Conservation (phyloP, 306 rosid genomes). For the Astragalus glycyphyllos region DNA sequence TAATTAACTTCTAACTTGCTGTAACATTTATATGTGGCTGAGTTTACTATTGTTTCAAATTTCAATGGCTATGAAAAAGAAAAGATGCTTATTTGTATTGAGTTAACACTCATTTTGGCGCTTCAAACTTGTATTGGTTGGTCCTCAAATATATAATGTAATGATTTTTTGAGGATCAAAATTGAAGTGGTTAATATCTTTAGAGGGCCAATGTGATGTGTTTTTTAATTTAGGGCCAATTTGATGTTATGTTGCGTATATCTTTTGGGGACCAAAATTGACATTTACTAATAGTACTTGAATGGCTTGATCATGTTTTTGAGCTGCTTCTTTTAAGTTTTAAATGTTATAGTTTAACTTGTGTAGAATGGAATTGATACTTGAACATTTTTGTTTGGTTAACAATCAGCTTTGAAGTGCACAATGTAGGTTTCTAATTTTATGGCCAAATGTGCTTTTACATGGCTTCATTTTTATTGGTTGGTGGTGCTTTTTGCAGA, state of each 20-base stretch:
- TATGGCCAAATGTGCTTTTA: conserved; percentile 25
- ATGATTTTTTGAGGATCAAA: not conserved
- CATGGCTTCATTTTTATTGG: conserved; percentile 15
- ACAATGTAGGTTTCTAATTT: conserved; percentile 19
- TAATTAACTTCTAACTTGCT: not conserved
- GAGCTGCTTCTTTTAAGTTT: not conserved
- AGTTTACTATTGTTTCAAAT: not conserved
- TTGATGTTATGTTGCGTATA: not conserved
- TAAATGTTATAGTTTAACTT: conserved; percentile 4
- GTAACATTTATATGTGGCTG: not conserved
- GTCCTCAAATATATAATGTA: not conserved
- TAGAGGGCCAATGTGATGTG: not conserved
- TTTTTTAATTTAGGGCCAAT: conserved; percentile 15
- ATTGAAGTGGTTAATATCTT: conserved; percentile 2
- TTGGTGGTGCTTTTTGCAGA: conserved; percentile 54
- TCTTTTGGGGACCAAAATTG: conserved; percentile 8
- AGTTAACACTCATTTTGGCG: not conserved
- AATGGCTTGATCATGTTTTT: conserved; percentile 28
- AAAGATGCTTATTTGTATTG: not conserved
- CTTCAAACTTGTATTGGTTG: not conserved
- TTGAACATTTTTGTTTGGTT: conserved; percentile 1
- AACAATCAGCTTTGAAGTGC: conserved; percentile 12
- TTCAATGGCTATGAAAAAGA: not conserved
- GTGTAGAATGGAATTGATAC: conserved; percentile 20
- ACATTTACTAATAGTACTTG: conserved; percentile 14